Evolutionary conservation across 2,329 filamentous ascomycete genomes (phyloP), one percentile per base, ranked within the genome.

Genomic region (Parasarocladium wereldwijsianum): DNA sequence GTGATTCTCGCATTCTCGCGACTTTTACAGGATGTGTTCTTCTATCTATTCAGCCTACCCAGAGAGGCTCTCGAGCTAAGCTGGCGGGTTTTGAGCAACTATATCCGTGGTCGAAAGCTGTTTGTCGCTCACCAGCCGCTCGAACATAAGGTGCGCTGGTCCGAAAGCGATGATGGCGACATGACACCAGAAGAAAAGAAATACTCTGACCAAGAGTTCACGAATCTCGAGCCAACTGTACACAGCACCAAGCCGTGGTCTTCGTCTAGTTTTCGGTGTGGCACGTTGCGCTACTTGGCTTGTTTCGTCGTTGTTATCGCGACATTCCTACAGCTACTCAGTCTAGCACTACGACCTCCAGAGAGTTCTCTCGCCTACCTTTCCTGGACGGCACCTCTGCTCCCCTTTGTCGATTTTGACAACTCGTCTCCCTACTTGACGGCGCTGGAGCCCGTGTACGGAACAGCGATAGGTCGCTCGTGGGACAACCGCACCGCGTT

Each of bases 361-460:
- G 44, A 50, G 14, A 40, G 40, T 29, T 46, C 51, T 3, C 34
- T 54, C 8, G 40, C 41, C 6, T 54, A 51, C 36, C 40, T 55
- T 31, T 55, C 51, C 0, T 55, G 51, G 46, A 53, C 51, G 1
- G 34, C 46, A 3, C 40, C 40, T 2, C 25, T 54, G 3, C 33
- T 52, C 5, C 51, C 51, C 1, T 47, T 54, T 18, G 41, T 54
- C 13, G 51, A 55, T 28, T 44, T 52, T 26, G 34, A 37, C 4
- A 31, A 43, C 6, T 44, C 48, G 0, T 42, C 43, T 1, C 45
- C 46, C 0, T 41, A 32, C 6, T 37, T 55, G 1, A 32, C 38
- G 6, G 38, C 34, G 16, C 32, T 54, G 4, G 26, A 39, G 2
- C 38, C 44, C 3, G 32, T 42, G 4, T 41, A 40, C 5, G 31